A percentile compares a stretch with the other conserved stretches of the same genome.
phyloP scores from a whole-genome alignment of 768 basidiomycete species.

The Russula vinacea region DNA sequence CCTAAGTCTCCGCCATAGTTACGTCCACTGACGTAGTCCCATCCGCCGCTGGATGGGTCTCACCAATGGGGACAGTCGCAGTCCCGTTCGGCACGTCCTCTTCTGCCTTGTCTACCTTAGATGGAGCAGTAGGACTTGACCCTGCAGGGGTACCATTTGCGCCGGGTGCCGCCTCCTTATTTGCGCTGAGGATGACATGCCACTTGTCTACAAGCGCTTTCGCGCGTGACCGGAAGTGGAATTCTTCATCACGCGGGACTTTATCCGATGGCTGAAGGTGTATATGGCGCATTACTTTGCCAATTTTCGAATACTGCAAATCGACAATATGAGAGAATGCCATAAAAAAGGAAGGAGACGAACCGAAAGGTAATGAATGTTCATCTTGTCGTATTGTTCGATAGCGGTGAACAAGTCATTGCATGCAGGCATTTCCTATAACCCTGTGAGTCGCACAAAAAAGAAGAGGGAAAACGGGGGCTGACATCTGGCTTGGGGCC shows the following conservation, averaged over 20 bases:
- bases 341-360: slow-evolving; percentile 16
- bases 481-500: slow-evolving; percentile 64
- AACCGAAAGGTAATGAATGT: slow-evolving; percentile 68
- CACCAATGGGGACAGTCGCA: neutral
- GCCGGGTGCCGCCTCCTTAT: slow-evolving; percentile 29
- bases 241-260: slow-evolving; percentile 63
- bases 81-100: slow-evolving; percentile 20
- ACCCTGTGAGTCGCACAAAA: slow-evolving; percentile 7
- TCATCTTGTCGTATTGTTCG: slow-evolving; percentile 73
- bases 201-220: slow-evolving; percentile 67
- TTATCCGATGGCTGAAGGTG: slow-evolving; percentile 50
- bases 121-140: slow-evolving; percentile 23
- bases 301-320: slow-evolving; percentile 67
- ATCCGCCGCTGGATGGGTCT: slow-evolving; percentile 17
- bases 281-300: slow-evolving; percentile 88
- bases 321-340: neutral
- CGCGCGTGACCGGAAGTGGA: slow-evolving; percentile 69
- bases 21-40: slow-evolving; percentile 27
- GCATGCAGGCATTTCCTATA: slow-evolving; percentile 72
- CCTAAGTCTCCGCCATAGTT: slow-evolving; percentile 24
- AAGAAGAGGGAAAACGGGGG: slow-evolving; percentile 21
- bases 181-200: slow-evolving; percentile 51
- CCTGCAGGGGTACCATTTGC: slow-evolving; percentile 22
- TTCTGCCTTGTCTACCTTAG: slow-evolving; percentile 19
- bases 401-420: slow-evolving; percentile 73